These are phyloP conservation scores for Fraxinus americana DNA, from an alignment of 257 asterid species.

Conservation along the genomic window DNA sequence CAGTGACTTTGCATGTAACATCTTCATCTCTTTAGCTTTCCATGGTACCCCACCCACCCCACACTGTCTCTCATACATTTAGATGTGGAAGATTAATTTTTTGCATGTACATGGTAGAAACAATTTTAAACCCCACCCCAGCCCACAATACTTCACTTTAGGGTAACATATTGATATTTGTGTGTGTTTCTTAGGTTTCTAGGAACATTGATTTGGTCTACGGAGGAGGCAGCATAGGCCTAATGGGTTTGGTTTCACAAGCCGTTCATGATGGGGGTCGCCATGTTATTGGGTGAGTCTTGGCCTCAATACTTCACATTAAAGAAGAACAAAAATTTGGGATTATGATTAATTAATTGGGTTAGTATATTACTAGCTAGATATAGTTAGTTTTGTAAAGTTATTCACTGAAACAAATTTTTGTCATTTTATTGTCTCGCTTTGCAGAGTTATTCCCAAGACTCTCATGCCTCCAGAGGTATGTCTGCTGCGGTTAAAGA, in stretches of 20 bases:
- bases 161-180: slow-evolving; percentile 11
- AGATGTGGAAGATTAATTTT: background rate
- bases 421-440: slow-evolving; percentile 17
- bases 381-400: slow-evolving; percentile 7
- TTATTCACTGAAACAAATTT: slow-evolving; percentile 27
- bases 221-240: slow-evolving; percentile 70
- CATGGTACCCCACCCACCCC: background rate
- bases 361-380: slow-evolving; percentile 17
- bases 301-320: background rate
- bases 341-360: slow-evolving; percentile 31
- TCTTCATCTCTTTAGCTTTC: slow-evolving; percentile 11
- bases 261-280: slow-evolving; percentile 76
- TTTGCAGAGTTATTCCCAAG: slow-evolving; percentile 98
- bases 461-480: slow-evolving; percentile 99
- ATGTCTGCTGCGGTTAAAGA: slow-evolving; percentile 42
- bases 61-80: background rate
- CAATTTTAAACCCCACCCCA: slow-evolving; percentile 14
- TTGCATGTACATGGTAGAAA: background rate
- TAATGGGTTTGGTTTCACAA: slow-evolving; percentile 67
- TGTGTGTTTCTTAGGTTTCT: slow-evolving; percentile 37
- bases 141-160: slow-evolving; percentile 9
- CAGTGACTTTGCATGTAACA: slow-evolving; percentile 26
- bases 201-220: slow-evolving; percentile 67
- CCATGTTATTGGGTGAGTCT: slow-evolving; percentile 61
- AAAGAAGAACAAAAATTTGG: background rate